These are phyloP conservation scores for Saxophila tyrrhenica DNA, from an alignment of 495 filamentous ascomycete species.

Conservation along the genomic window DNA sequence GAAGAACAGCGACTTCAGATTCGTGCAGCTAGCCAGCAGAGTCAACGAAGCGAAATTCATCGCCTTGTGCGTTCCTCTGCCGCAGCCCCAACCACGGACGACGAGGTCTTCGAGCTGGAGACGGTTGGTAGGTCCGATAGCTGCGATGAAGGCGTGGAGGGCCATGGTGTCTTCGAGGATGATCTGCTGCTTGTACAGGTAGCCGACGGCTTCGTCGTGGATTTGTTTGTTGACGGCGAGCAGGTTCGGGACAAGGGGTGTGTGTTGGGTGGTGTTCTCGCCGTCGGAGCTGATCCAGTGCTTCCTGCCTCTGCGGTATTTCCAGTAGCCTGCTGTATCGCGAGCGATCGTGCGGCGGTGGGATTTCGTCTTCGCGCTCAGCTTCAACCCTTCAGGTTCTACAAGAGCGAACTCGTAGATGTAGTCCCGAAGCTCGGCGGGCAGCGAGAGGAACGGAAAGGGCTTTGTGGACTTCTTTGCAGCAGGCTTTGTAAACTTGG, in stretches of 20 bases:
- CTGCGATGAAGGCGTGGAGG: conserved; percentile 23
- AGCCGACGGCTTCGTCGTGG: conserved; percentile 18
- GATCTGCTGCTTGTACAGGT: conserved; percentile 24
- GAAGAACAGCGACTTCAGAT: conserved; percentile 18
- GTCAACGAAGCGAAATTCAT: conserved; percentile 22
- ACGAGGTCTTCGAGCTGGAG: conserved; percentile 17
- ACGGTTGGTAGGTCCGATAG: conserved; percentile 19
- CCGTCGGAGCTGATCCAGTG: background rate
- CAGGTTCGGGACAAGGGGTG: conserved; percentile 17
- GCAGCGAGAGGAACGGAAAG: conserved; percentile 23
- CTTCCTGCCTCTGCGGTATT: background rate
- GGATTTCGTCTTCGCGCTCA: conserved; percentile 13
- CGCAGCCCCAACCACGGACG: conserved; percentile 13
- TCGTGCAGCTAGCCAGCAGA: conserved; percentile 18
- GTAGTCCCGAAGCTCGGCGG: conserved; percentile 23
- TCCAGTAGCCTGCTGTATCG: background rate
- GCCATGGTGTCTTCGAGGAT: conserved; percentile 21
- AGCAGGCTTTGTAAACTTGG: conserved; percentile 7
- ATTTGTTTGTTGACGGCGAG: conserved; percentile 25
- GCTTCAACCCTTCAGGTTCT: conserved; percentile 9
- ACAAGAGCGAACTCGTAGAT: conserved; percentile 22
- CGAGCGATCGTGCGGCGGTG: conserved; percentile 22
- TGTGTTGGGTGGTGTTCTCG: background rate
- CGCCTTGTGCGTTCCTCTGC: conserved; percentile 17
- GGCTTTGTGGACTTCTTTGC: conserved; percentile 3